These are phyloP conservation scores for Chionographis japonica DNA, from an alignment of 106 monocot genomes.

Conservation along the genomic window DNA sequence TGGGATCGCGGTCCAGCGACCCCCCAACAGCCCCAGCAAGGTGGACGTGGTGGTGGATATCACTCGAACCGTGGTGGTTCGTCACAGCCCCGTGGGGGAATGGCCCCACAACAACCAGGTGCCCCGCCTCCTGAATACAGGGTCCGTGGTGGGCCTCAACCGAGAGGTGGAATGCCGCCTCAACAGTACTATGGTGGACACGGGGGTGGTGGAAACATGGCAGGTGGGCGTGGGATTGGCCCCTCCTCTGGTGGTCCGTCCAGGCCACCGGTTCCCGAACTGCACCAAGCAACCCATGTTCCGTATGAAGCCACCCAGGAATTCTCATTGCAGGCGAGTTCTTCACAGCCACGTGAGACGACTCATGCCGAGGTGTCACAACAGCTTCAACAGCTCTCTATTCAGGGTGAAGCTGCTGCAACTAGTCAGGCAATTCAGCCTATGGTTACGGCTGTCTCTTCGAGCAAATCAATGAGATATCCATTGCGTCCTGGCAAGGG, in stretches of 20 bases:
- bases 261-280: conserved; percentile 66
- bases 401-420: conserved; percentile 31
- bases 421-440: conserved; percentile 21
- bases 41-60: conserved; percentile 17
- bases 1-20: conserved; percentile 19
- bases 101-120: conserved; percentile 17
- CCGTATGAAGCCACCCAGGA: conserved; percentile 17
- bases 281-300: conserved; percentile 81
- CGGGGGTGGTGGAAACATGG: conserved; percentile 11
- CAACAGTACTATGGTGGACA: conserved; percentile 27
- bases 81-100: conserved; percentile 21
- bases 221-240: conserved; percentile 22
- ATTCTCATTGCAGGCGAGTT: conserved; percentile 26
- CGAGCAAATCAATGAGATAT: conserved; percentile 52
- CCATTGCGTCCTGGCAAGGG: conserved; percentile 69
- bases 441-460: conserved; percentile 23
- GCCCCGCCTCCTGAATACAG: conserved; percentile 17
- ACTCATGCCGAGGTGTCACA: conserved; percentile 15
- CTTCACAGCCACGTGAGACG: conserved; percentile 16
- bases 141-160: conserved; percentile 34
- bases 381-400: conserved; percentile 45
- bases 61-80: conserved; percentile 17
- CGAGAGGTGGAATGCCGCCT: conserved; percentile 27
- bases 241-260: conserved; percentile 32
- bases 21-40: conserved; percentile 31